Conservation (phyloP, 192 early-diverging fungal species). For the Haplosporangium gracile region DNA sequence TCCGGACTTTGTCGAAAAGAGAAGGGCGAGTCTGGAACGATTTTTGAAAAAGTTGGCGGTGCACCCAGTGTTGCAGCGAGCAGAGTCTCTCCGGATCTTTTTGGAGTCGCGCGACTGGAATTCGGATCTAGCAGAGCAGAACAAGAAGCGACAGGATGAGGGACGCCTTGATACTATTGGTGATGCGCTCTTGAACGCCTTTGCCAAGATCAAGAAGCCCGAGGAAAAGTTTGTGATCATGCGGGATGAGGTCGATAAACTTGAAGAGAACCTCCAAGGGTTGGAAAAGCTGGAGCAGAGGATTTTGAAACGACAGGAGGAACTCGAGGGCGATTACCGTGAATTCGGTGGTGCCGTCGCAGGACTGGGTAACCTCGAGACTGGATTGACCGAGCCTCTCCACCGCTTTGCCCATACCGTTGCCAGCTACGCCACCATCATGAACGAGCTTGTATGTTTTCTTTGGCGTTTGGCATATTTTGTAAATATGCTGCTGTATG, state of each 20-base stretch:
- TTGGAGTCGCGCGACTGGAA: slow-evolving; percentile 86
- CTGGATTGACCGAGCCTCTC: slow-evolving; percentile 83
- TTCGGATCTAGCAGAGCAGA: slow-evolving; percentile 53
- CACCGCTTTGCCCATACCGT: slow-evolving; percentile 82
- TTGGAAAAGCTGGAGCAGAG: slow-evolving; percentile 87
- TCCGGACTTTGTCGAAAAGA: slow-evolving; percentile 90
- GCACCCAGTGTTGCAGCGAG: slow-evolving; percentile 84
- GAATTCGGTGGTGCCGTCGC: slow-evolving; percentile 84
- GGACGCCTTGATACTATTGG: slow-evolving; percentile 86
- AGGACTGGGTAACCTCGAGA: slow-evolving; percentile 87
- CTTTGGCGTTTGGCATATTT: neutral
- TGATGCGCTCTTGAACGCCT: slow-evolving; percentile 90
- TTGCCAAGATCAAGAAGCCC: slow-evolving; percentile 90
- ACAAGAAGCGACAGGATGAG: slow-evolving; percentile 61
- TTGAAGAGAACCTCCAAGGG: slow-evolving; percentile 89
- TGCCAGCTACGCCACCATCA: slow-evolving; percentile 73
- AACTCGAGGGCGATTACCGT: slow-evolving; percentile 82
- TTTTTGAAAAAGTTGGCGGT: slow-evolving; percentile 85
- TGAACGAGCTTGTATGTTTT: slow-evolving; percentile 76
- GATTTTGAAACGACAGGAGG: slow-evolving; percentile 80
- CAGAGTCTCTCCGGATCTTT: slow-evolving; percentile 81
- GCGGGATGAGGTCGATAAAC: slow-evolving; percentile 83
- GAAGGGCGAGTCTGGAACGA: slow-evolving; percentile 83
- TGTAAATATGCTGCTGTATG: neutral
- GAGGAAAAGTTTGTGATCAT: slow-evolving; percentile 90